phyloP scores from a whole-genome alignment of 2,329 filamentous ascomycete genomes.

The Paramyrothecium sp. region DNA sequence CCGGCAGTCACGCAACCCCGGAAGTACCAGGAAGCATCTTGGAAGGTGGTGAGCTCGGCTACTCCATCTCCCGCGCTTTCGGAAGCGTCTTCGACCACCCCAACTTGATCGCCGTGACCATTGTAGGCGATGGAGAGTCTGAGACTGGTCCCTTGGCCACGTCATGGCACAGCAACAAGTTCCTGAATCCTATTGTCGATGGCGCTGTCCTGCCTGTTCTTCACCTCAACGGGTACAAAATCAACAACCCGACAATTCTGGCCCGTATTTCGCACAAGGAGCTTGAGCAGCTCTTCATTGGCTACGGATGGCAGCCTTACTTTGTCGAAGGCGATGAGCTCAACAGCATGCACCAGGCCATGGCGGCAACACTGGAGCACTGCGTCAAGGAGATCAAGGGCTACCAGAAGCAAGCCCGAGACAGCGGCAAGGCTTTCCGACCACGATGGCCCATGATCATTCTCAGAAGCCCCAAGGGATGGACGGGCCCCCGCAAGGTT shows the following conservation, averaged over 20 bases:
- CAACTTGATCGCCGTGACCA: constrained; percentile 70
- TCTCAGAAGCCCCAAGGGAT: constrained; percentile 75
- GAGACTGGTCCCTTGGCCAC: constrained; percentile 78
- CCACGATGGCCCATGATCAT: constrained; percentile 79
- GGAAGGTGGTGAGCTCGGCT: constrained; percentile 80
- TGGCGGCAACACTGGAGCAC: constrained; percentile 73
- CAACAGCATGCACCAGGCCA: constrained; percentile 76
- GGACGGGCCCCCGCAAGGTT: constrained; percentile 72
- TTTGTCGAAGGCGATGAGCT: constrained; percentile 76
- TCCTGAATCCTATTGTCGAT: constrained; percentile 75
- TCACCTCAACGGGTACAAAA: constrained; percentile 83
- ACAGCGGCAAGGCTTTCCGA: constrained; percentile 66
- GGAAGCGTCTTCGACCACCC: constrained; percentile 75
- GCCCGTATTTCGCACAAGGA: constrained; percentile 74
- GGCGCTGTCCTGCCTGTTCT: constrained; percentile 76
- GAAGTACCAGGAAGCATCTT: constrained; percentile 77
- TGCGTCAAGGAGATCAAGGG: constrained; percentile 68
- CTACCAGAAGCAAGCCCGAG: constrained; percentile 70
- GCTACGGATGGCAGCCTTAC: constrained; percentile 78
- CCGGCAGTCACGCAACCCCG: constrained; percentile 75
- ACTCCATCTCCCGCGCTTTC: constrained; percentile 77
- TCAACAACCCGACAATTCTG: constrained; percentile 75
- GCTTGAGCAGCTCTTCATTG: constrained; percentile 65
- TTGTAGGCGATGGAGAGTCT: constrained; percentile 80
- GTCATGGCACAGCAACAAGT: constrained; percentile 81